Conservation (phyloP, 2,329 filamentous ascomycete species). For the Trichoderma cornu-damae region DNA sequence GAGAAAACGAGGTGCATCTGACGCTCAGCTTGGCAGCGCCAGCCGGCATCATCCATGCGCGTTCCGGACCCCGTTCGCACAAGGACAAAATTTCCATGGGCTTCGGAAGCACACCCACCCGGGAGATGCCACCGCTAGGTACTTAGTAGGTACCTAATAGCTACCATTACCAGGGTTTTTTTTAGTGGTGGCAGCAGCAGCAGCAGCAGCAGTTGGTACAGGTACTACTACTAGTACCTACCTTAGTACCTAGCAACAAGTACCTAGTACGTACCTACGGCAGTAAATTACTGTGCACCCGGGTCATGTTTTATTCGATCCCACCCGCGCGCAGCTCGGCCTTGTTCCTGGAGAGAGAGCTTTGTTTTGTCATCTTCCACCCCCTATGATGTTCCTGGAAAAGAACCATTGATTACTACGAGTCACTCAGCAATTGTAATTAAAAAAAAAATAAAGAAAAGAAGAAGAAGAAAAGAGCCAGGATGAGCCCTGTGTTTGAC, state of each 20-base stretch:
- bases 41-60: too few relatives aligned
- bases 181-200: too few relatives aligned
- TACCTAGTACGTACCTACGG: too few relatives aligned
- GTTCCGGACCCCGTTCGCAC: too few relatives aligned
- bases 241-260: too few relatives aligned
- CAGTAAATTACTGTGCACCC: conserved; percentile 7
- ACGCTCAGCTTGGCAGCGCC: not conserved
- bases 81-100: conserved; percentile 10
- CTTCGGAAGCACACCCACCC: conserved; percentile 15
- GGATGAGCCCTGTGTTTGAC: not conserved
- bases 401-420: conserved; percentile 1
- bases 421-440: conserved; percentile 14
- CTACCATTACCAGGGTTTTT: too few relatives aligned
- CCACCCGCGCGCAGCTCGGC: conserved; percentile 6
- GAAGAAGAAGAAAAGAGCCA: too few relatives aligned
- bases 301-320: conserved; percentile 10
- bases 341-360: conserved; percentile 6
- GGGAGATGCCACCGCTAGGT: conserved; percentile 8
- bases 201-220: too few relatives aligned
- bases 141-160: too few relatives aligned
- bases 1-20: not conserved
- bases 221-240: not conserved
- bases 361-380: too few relatives aligned
- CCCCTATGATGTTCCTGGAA: too few relatives aligned
- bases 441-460: too few relatives aligned